phyloP scores from a whole-genome alignment of 208 protist species.

The Herpetomonas tarakana region DNA sequence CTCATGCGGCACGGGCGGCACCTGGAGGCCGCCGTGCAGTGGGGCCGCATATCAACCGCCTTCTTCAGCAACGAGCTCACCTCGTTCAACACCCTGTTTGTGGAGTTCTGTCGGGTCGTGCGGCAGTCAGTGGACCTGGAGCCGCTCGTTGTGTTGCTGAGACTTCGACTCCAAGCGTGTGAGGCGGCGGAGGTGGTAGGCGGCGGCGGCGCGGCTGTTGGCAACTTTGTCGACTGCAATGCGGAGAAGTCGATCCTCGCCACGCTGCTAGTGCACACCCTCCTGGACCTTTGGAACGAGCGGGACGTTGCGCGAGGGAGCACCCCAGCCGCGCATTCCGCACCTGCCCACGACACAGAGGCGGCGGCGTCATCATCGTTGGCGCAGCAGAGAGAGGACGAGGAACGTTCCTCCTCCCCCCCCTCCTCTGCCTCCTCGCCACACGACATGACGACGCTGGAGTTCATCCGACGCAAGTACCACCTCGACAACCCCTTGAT shows the following conservation, averaged over 20 bases:
- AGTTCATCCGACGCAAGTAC: slow-evolving; percentile 4
- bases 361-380: too few relatives aligned
- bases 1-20: slow-evolving; percentile 15
- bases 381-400: too few relatives aligned
- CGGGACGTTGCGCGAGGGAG: background rate
- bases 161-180: slow-evolving; percentile 15
- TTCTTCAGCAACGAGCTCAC: background rate
- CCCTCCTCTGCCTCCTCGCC: background rate
- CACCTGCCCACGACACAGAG: too few relatives aligned
- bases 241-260: slow-evolving; percentile 8
- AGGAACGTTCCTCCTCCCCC: too few relatives aligned
- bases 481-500: slow-evolving; percentile 2
- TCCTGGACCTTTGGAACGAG: slow-evolving; percentile 22
- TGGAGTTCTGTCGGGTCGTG: slow-evolving; percentile 14
- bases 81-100: slow-evolving; percentile 16
- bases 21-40: slow-evolving; percentile 28
- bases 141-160: slow-evolving; percentile 22
- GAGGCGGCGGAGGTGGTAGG: slow-evolving; percentile 4
- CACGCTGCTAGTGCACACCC: slow-evolving; percentile 18
- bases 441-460: background rate
- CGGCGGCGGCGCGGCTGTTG: background rate
- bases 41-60: slow-evolving; percentile 9
- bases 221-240: background rate
- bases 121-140: slow-evolving; percentile 7
- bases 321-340: background rate